Base-by-base conservation (phyloP, 345 rosid genomes). In the Physaria fendleri region DNA sequence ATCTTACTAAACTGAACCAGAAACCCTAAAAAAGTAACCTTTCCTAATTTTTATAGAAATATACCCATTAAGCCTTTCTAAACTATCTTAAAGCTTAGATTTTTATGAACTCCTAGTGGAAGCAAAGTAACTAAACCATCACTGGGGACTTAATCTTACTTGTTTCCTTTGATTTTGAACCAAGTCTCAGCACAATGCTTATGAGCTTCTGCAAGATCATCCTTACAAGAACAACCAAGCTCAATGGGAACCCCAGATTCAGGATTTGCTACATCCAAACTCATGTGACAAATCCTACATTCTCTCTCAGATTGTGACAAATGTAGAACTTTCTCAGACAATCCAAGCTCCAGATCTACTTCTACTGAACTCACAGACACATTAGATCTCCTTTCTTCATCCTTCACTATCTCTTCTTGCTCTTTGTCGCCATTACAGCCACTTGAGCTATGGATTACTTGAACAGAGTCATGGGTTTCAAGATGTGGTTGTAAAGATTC, bases 261-360 rank as follows among this genome's bases (percentile, higher is more conserved):
- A 10, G 70, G 82, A 61, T 80, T 77, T 27, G 74, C 37, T 41
- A 76, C 78, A 66, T 85, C 93, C 42, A 85, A 70, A 41, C 76
- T 76, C 79, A 87, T 73, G 56, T 87, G 95, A 66, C 97, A 90
- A 76, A 90, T 90, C 87, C 97, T 81, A 56, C 97, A 90, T 57
- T 83, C 88, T 52, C 71, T 83, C 37, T 79, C 85, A 33, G 66
- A 63, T 61, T 70, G 78, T 2, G 52, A 71, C 77, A 72, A 76
- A 62, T 79, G 80, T 56, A 68, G 40, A 34, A 60, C 62, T 17
- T 68, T 69, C 45, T 73, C 79, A 52, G 53, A 2, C 42, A 65
- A 62, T n/a, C 73, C 79, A 57, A 75, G 61, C 67, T 79, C 92
- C 55, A 77, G 77, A 79, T 74, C 92, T 77, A 77, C 72, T 74